phyloP scores from a whole-genome alignment of 78 protist genomes.

The Dictyostelium discoideum region dicty_2.7 NC_007090.3:1036501-1037000 shows the following conservation, averaged over 20 bases:
- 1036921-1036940: not conserved
- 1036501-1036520: constrained; percentile 3
- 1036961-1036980: not conserved
- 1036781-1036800: not conserved
- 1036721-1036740: not conserved
- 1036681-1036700: constrained; percentile 19
- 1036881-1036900: not conserved
- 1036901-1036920: not conserved
- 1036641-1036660: not conserved
- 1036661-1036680: not conserved
- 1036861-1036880: not conserved
- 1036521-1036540: constrained; percentile 13
- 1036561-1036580: not conserved
- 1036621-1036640: not conserved
- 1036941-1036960: not conserved
- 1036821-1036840: not conserved
- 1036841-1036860: not conserved
- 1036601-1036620: not conserved
- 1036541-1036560: constrained; percentile 6
- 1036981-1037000: not conserved
- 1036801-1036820: not conserved
- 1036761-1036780: not conserved
- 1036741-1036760: not conserved
- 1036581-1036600: not conserved
- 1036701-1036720: not conserved